Evolutionary conservation across 306 rosid species (phyloP).

Genomic region (Vachellia collinsii): DNA sequence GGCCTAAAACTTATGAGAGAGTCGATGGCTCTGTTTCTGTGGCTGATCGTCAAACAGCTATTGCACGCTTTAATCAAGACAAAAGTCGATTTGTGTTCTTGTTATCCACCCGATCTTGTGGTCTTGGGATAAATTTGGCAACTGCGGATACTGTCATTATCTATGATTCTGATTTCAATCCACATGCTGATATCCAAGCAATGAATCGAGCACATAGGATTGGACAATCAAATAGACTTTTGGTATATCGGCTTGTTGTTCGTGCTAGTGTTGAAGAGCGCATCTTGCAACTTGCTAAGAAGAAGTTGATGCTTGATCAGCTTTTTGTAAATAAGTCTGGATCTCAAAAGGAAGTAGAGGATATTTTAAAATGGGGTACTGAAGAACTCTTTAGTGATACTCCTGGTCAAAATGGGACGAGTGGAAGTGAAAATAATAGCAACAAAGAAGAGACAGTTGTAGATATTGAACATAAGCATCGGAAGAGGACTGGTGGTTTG

Average conservation of each 20-base stretch:
- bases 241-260: conserved; percentile 97
- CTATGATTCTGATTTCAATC: conserved; percentile 98
- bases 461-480: conserved; percentile 81
- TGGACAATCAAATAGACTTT: conserved; percentile 96
- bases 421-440: conserved; percentile 61
- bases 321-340: conserved; percentile 98
- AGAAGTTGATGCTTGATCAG: conserved; percentile 99
- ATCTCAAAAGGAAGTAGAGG: conserved; percentile 97
- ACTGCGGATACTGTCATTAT: conserved; percentile 99
- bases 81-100: conserved; percentile 96
- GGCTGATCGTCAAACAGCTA: conserved; percentile 95
- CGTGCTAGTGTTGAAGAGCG: conserved; percentile 99
- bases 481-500: conserved; percentile 90
- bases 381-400: conserved; percentile 91
- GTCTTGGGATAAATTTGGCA: conserved; percentile 98
- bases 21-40: conserved; percentile 98
- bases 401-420: conserved; percentile 63
- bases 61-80: conserved; percentile 95
- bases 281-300: conserved; percentile 99
- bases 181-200: conserved; percentile 99
- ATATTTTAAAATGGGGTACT: conserved; percentile 97
- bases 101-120: conserved; percentile 98
- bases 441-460: conserved; percentile 74
- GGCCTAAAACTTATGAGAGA: conserved; percentile 96
- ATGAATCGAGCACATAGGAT: conserved; percentile 99